These are phyloP conservation scores for Xylona heveae DNA, from an alignment of 495 filamentous ascomycete genomes.

Conservation along the genomic window DNA sequence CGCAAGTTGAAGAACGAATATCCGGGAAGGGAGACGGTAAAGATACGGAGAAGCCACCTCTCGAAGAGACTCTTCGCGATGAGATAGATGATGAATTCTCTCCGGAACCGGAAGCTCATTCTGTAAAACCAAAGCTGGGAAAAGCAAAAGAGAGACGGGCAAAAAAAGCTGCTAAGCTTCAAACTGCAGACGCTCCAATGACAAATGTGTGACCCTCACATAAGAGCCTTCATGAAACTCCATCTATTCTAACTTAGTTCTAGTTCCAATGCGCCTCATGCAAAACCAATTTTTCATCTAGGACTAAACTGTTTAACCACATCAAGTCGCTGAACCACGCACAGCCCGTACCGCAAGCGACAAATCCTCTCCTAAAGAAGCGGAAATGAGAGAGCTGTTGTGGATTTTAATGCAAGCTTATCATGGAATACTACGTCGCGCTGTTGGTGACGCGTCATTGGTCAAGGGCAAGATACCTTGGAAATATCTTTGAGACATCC, in stretches of 20 bases:
- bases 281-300: constrained; percentile 37
- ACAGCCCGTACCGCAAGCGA: constrained; percentile 21
- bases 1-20: constrained; percentile 19
- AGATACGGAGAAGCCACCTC: constrained; percentile 1
- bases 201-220: constrained; percentile 17
- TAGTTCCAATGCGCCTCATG: constrained; percentile 39
- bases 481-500: too few species aligned
- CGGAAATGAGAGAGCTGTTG: too few species aligned
- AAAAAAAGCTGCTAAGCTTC: constrained; percentile 50
- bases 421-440: too few species aligned
- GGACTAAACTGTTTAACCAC: constrained; percentile 53
- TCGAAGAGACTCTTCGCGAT: constrained; percentile 1
- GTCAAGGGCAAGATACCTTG: too few species aligned
- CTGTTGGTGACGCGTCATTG: too few species aligned
- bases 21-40: neutral
- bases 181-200: constrained; percentile 14
- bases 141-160: constrained; percentile 79
- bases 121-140: constrained; percentile 46
- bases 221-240: constrained; percentile 1
- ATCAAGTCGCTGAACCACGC: constrained; percentile 42
- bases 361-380: constrained; percentile 1
- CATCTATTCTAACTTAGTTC: constrained; percentile 1
- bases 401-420: too few species aligned
- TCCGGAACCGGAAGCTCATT: constrained; percentile 11
- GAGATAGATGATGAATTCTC: constrained; percentile 5